phyloP scores from a whole-genome alignment of 192 early-diverging fungal species.

The Podila horticola region DNA sequence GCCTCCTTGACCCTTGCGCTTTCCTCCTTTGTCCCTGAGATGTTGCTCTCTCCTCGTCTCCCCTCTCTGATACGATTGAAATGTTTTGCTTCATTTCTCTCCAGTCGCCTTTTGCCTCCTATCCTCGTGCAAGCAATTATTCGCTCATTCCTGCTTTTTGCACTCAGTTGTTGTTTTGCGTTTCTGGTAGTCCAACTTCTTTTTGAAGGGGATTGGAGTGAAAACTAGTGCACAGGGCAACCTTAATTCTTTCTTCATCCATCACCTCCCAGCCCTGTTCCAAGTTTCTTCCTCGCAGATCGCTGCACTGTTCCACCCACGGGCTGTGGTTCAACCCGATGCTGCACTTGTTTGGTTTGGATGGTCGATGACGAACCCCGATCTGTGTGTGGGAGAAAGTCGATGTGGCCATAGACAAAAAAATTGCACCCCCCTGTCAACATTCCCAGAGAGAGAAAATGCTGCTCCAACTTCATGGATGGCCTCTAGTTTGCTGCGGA shows the following conservation, averaged over 20 bases:
- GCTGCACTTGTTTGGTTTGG: too few species aligned
- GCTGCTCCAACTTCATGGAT: not conserved
- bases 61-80: not conserved
- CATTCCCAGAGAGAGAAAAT: too few species aligned
- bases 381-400: too few species aligned
- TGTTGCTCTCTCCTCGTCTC: too few species aligned
- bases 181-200: not conserved
- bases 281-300: not conserved
- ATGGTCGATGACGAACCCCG: too few species aligned
- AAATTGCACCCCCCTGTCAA: too few species aligned
- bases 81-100: conserved; percentile 8
- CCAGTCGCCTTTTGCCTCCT: not conserved
- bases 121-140: not conserved
- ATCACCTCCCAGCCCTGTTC: not conserved
- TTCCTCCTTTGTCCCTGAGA: too few species aligned
- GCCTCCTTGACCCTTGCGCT: too few species aligned
- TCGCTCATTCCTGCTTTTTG: not conserved
- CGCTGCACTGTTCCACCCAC: not conserved
- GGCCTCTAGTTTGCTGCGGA: not conserved
- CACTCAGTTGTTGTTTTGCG: not conserved
- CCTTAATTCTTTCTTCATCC: not conserved
- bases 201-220: not conserved
- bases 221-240: not conserved
- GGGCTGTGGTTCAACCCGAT: not conserved
- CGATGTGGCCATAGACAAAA: too few species aligned